Base-by-base conservation (phyloP, 139 green algal genomes). In the Picochlorum sp. region DNA sequence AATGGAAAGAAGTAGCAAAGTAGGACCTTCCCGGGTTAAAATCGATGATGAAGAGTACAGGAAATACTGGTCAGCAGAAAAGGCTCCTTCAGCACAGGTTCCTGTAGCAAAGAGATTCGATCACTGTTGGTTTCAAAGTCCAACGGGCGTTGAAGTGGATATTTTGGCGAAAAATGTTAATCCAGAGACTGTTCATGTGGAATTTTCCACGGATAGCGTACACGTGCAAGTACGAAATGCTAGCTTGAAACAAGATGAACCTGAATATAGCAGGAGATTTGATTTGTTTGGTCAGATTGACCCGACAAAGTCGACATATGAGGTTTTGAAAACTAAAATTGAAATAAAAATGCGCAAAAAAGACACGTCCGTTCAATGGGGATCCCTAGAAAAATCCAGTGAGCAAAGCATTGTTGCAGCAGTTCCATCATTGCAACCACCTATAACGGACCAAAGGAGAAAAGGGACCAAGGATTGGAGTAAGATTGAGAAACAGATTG, bases 51-150 rank as follows among this genome's bases (percentile, higher is more conserved):
- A 56, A 3, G 65, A 72, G 65, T 72, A 58, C 20, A 33, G 18
- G 28, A 72, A 71, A 37, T 71, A 70, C 39, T 73, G 65, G 50
- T n/a, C n/a, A n/a, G n/a, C n/a, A n/a, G n/a, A n/a, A n/a, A 44
- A 49, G 14, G 50, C 58, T 14, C 35, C 65, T n/a, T 7, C 50
- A n/a, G 22, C 65, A 25, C 26, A 45, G n/a, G 57, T 14, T 4
- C 2, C 47, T 22, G 31, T 41, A 30, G 14, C 5, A 41, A 14
- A 12, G 32, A 67, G 65, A 55, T 81, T 73, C 77, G 77, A 81
- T 45, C 74, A 94, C 71, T 81, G 93, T 66, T 88, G 74, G 68
- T 91, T 92, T 62, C 85, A 95, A 79, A 78, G 74, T 14, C 39
- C 56, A 3, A 61, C 26, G 30, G 22, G 55, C 9, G 80, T 91